Percentiles rank a stretch among this genome's conserved stretches.
Conservation (phyloP, 805 yeast genomes). For the Pichia ethanolica region DNA sequence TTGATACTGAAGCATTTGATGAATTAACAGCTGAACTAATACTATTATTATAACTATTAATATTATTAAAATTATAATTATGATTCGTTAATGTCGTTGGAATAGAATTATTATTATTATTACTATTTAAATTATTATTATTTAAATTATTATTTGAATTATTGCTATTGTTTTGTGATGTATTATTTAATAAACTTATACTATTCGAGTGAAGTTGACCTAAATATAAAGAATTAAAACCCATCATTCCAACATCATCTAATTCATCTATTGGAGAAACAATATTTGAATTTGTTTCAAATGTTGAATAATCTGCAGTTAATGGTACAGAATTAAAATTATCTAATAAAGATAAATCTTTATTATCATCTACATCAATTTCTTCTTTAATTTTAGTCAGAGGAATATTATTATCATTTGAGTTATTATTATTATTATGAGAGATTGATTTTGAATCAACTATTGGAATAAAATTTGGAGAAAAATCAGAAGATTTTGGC, state of each 20-base stretch:
- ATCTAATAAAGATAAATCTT: not conserved
- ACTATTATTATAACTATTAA: not conserved
- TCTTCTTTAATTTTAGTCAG: conserved; percentile 19
- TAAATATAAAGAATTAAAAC: conserved; percentile 16
- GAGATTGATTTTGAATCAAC: not conserved
- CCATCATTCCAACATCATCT: conserved; percentile 12
- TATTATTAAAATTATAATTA: not conserved
- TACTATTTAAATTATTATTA: not conserved
- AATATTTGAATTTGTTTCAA: conserved; percentile 4
- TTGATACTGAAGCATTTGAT: not conserved
- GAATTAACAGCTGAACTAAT: not conserved
- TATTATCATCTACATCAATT: not conserved
- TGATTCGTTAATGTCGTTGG: not conserved
- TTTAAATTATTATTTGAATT: not conserved
- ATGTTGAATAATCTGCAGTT: not conserved
- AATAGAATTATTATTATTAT: not conserved
- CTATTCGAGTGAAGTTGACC: conserved; percentile 28
- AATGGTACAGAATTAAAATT: not conserved
- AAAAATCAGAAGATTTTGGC: conserved; percentile 18
- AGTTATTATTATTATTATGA: too few relatives aligned
- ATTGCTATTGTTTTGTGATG: not conserved
- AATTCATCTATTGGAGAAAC: conserved; percentile 4
- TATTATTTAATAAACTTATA: conserved; percentile 15
- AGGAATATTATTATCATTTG: not conserved
- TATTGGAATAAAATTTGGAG: conserved; percentile 1